Evolutionary conservation across 1,284 basidiomycete genomes (phyloP).

Genomic region (Fomitopsis schrenkii): DNA sequence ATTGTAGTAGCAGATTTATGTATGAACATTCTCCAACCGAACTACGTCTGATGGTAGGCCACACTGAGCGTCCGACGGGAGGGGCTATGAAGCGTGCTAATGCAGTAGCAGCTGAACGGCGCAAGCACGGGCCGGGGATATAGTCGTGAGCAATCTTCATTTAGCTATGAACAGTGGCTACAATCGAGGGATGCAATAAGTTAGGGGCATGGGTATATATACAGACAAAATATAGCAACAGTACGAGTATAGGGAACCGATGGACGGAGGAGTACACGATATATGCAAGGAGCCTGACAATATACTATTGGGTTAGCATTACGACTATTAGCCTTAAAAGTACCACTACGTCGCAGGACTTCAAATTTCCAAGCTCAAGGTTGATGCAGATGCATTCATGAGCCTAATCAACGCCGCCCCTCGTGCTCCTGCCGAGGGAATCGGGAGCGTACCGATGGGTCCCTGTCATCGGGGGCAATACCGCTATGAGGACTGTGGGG

Average conservation of each 20-base stretch:
- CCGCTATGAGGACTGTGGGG: not conserved
- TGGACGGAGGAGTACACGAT: not conserved
- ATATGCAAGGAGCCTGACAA: not conserved
- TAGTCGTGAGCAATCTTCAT: not conserved
- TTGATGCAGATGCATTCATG: not conserved
- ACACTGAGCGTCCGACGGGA: not conserved
- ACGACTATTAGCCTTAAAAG: not conserved
- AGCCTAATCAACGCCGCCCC: constrained; percentile 2
- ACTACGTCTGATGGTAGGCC: not conserved
- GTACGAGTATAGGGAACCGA: not conserved
- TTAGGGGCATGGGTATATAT: not conserved
- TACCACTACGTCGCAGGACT: not conserved
- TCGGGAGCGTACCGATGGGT: not conserved
- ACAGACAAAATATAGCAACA: not conserved
- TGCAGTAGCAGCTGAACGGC: not conserved
- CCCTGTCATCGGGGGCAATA: constrained; percentile 1
- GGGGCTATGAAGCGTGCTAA: not conserved
- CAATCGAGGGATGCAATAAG: not conserved
- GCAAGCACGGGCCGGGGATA: not conserved
- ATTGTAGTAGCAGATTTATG: not conserved
- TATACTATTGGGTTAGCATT: not conserved
- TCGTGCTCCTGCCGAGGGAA: constrained; percentile 2
- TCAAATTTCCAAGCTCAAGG: not conserved
- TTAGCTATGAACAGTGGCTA: not conserved
- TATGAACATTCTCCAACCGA: not conserved